Percentiles rank a stretch among this genome's conserved stretches.
These are phyloP conservation scores for Gastrodia elata DNA, from an alignment of 106 monocot genomes.

Conservation along the genomic window DNA sequence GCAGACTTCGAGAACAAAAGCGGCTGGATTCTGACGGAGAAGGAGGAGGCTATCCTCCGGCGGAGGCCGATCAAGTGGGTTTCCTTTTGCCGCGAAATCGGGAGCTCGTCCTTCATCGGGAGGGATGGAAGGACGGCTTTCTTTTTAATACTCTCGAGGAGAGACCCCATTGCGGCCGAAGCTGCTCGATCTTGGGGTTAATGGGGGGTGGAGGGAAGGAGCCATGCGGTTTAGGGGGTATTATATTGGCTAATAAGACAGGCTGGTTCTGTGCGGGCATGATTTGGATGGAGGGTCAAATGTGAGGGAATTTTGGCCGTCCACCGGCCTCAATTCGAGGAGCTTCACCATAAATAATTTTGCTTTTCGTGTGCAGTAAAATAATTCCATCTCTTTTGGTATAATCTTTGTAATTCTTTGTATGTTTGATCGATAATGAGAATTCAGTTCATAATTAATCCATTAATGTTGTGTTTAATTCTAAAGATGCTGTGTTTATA, in stretches of 20 bases:
- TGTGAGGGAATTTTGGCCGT: not conserved
- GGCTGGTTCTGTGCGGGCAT: not conserved
- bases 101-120: slow-evolving; percentile 54
- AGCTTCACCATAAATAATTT: too few species aligned
- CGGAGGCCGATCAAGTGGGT: slow-evolving; percentile 36
- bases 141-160: slow-evolving; percentile 51
- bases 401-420: too few species aligned
- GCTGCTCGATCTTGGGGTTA: not conserved
- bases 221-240: not conserved
- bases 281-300: not conserved
- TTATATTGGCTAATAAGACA: not conserved
- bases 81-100: slow-evolving; percentile 24
- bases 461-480: too few species aligned
- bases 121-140: slow-evolving; percentile 47
- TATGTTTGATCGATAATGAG: too few species aligned
- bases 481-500: too few species aligned
- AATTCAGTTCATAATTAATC: too few species aligned
- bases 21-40: slow-evolving; percentile 57
- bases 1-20: slow-evolving; percentile 59
- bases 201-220: not conserved
- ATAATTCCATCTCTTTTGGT: too few species aligned
- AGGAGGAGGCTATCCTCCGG: slow-evolving; percentile 52
- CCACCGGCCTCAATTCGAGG: too few species aligned
- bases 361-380: too few species aligned
- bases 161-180: slow-evolving; percentile 37